phyloP scores from a whole-genome alignment of 2,329 filamentous ascomycete genomes.

The Claviceps sorghi region DNA sequence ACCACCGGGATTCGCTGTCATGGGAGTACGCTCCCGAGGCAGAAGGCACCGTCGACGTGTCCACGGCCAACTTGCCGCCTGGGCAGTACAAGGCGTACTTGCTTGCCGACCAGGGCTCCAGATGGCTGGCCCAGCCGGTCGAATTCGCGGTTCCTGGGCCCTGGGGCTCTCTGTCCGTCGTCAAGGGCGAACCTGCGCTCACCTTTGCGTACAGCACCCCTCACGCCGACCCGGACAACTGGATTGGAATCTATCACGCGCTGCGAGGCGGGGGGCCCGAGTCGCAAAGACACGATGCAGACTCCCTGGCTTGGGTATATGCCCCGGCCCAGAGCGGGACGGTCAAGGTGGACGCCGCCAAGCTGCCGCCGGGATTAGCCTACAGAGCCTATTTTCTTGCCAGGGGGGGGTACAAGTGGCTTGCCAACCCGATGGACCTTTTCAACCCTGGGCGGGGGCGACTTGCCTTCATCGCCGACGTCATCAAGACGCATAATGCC shows the following conservation, averaged over 20 bases:
- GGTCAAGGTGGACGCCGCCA: slow-evolving; percentile 12
- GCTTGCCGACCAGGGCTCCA: slow-evolving; percentile 19
- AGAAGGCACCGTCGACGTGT: slow-evolving; percentile 14
- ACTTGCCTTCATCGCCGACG: slow-evolving; percentile 16
- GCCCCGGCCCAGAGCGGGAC: slow-evolving; percentile 15
- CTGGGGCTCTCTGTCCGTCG: slow-evolving; percentile 6
- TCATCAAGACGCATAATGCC: slow-evolving; percentile 21
- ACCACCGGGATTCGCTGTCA: slow-evolving; percentile 13
- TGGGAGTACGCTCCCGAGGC: slow-evolving; percentile 18
- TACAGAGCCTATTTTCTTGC: slow-evolving; percentile 25
- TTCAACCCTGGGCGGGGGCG: slow-evolving; percentile 10
- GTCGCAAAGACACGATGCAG: slow-evolving; percentile 14
- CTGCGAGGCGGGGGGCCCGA: slow-evolving; percentile 21
- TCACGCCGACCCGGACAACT: slow-evolving; percentile 17
- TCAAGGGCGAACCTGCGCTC: slow-evolving; percentile 9
- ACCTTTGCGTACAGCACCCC: slow-evolving; percentile 23
- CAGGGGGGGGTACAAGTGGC: slow-evolving; percentile 21
- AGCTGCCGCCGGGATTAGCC: slow-evolving; percentile 14
- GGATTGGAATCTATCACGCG: slow-evolving; percentile 23
- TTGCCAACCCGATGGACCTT: slow-evolving; percentile 20
- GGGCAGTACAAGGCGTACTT: slow-evolving; percentile 22
- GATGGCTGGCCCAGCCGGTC: slow-evolving; percentile 19
- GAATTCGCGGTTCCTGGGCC: slow-evolving; percentile 12
- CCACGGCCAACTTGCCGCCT: slow-evolving; percentile 9
- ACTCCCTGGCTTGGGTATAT: slow-evolving; percentile 21